Base-by-base conservation (phyloP, 2,329 filamentous ascomycete species). In the Neofusicoccum umdonicola region DNA sequence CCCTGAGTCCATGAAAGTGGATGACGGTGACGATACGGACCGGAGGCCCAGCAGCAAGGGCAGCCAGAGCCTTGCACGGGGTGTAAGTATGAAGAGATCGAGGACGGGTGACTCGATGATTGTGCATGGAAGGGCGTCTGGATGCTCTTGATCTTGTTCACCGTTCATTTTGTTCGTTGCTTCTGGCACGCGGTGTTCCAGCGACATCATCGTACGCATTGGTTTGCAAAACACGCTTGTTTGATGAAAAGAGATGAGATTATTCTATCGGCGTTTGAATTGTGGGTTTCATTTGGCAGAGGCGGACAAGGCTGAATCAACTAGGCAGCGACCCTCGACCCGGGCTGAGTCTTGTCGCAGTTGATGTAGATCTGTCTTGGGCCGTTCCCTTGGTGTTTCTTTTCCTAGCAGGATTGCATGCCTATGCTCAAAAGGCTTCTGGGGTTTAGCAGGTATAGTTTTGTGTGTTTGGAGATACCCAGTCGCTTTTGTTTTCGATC, bases 1-100 rank as follows among this genome's bases (percentile, higher is more conserved):
- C 50, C 81, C 81, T 12, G 35, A 17, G 4, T 54, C 56, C 4
- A 13, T 17, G 13, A 60, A 47, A n/a, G 12, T 4, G 27, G 56
- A 60, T 11, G 34, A 54, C 7, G 17, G 39, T 8, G 44, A 51
- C 15, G 58, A 42, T 9, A 44, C 39, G 9, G 52, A 57, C 41
- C 45, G 8, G 37, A 61, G n/a, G 44, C 31, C 22, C 31, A 66
- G 65, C 15, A 50, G 52, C 12, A 44, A 37, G 17, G 50, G 19
- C 62, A 63, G 54, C 45, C 42, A 17, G 41, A 63, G 22, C 69
- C 66, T 60, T 66, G 64, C 8, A 64, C 68, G 17, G n/a, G 39
- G 13, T 9, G 11, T 13, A n/a, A 64, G 54, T 37, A 34, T 68
- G 62, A 69, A 69, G 58, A 58, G 68, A 15, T 42, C 63, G 17